phyloP scores from a whole-genome alignment of 1,284 basidiomycete genomes.

The Cryptococcus sp. region DNA sequence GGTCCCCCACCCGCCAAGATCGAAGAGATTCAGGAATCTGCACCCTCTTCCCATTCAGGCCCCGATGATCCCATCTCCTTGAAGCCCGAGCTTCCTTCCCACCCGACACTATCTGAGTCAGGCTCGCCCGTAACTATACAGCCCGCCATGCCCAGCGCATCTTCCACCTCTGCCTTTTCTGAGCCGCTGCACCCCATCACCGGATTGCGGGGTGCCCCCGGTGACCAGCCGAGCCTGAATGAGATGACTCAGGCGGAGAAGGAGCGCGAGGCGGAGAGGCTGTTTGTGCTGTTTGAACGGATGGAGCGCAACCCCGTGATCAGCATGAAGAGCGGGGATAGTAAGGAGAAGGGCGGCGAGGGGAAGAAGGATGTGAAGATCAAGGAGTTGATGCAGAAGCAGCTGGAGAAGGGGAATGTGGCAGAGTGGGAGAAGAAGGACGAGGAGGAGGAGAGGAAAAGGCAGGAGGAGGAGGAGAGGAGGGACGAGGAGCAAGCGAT shows the following conservation, averaged over 20 bases:
- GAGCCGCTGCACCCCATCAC: conserved; percentile 29
- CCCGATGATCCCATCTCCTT: not conserved
- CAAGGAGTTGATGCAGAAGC: conserved; percentile 29
- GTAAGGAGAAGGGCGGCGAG: conserved; percentile 56
- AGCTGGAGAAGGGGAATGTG: conserved; percentile 27
- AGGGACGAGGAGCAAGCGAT: conserved; percentile 43
- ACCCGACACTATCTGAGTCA: conserved; percentile 65
- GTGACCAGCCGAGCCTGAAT: conserved; percentile 14
- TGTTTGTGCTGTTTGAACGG: conserved; percentile 84
- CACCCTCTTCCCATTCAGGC: not conserved
- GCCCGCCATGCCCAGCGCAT: not conserved
- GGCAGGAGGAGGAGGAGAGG: conserved; percentile 26
- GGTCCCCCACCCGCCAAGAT: conserved; percentile 54
- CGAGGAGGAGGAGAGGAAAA: conserved; percentile 19
- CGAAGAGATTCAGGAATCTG: conserved; percentile 42
- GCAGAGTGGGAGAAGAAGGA: conserved; percentile 26
- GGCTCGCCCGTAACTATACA: conserved; percentile 50
- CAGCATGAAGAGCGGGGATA: conserved; percentile 45
- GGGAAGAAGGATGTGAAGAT: conserved; percentile 30
- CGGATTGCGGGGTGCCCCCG: conserved; percentile 14
- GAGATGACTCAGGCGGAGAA: conserved; percentile 91
- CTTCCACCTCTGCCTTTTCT: not conserved
- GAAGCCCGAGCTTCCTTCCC: conserved; percentile 55
- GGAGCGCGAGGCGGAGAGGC: conserved; percentile 79
- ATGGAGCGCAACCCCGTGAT: conserved; percentile 63